These are phyloP conservation scores for Vigna reflexopilosa DNA, from an alignment of 306 rosid species.

Conservation along the genomic window DNA sequence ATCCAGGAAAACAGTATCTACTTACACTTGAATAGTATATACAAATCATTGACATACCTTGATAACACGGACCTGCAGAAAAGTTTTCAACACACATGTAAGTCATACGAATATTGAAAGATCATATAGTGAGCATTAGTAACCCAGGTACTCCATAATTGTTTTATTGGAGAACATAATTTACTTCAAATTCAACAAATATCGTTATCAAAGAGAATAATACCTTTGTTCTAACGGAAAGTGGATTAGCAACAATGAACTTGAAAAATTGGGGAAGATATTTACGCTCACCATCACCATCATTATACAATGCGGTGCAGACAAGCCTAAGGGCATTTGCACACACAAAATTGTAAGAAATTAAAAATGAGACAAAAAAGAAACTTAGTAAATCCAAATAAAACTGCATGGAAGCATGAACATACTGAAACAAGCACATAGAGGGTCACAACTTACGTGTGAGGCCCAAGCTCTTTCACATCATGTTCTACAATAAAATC, in stretches of 20 bases:
- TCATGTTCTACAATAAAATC: slow-evolving; percentile 98
- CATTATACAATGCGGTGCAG: slow-evolving; percentile 93
- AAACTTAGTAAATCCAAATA: slow-evolving; percentile 1
- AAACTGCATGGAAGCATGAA: neutral
- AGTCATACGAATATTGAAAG: slow-evolving; percentile 37
- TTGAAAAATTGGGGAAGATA: slow-evolving; percentile 97
- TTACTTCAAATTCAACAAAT: slow-evolving; percentile 24
- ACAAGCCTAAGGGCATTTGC: slow-evolving; percentile 65
- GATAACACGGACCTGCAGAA: slow-evolving; percentile 92
- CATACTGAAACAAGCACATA: neutral
- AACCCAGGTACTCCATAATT: slow-evolving; percentile 8
- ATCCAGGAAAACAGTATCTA: slow-evolving; percentile 29
- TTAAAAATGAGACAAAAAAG: neutral
- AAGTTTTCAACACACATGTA: slow-evolving; percentile 32
- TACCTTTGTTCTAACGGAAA: slow-evolving; percentile 97
- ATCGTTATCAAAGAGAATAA: slow-evolving; percentile 30
- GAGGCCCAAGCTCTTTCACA: slow-evolving; percentile 97
- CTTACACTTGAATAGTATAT: slow-evolving; percentile 51
- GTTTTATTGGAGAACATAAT: slow-evolving; percentile 17
- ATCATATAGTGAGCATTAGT: slow-evolving; percentile 30
- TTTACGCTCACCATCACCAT: slow-evolving; percentile 93
- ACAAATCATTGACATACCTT: slow-evolving; percentile 79
- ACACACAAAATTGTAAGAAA: slow-evolving; percentile 2
- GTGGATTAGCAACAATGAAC: slow-evolving; percentile 94
- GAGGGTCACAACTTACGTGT: slow-evolving; percentile 66